phyloP scores from a whole-genome alignment of 768 basidiomycete species.

The Phaeotremella fagi region DNA sequence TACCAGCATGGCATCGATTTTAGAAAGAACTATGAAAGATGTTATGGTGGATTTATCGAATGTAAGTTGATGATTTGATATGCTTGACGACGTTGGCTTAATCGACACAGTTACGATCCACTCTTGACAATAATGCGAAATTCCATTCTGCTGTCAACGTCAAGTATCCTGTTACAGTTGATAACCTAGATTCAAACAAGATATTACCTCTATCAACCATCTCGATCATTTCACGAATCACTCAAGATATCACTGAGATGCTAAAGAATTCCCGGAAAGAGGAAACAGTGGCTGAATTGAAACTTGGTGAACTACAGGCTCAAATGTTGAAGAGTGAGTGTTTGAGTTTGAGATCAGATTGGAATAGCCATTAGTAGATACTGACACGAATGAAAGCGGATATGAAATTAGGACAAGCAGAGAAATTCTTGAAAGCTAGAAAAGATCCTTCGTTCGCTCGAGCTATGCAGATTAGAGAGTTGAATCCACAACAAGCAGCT shows the following conservation, averaged over 20 bases:
- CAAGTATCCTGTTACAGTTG: conserved; percentile 51
- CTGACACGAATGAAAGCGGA: conserved; percentile 54
- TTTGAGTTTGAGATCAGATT: too few species aligned
- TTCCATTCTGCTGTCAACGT: conserved; percentile 39
- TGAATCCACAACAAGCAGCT: conserved; percentile 85
- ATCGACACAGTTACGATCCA: too few species aligned
- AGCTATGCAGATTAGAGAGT: conserved; percentile 65
- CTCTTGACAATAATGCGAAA: conserved; percentile 51
- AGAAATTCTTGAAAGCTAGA: conserved; percentile 70
- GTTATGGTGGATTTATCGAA: conserved; percentile 58
- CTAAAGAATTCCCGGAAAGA: conserved; percentile 17
- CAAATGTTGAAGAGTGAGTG: conserved; percentile 44
- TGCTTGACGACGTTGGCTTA: conserved; percentile 48
- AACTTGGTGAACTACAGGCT: conserved; percentile 41
- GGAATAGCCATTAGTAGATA: too few species aligned
- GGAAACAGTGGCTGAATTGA: conserved; percentile 13
- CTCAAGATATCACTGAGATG: conserved; percentile 16
- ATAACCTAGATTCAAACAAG: conserved; percentile 59
- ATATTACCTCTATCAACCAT: conserved; percentile 53
- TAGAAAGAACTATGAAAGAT: conserved; percentile 53
- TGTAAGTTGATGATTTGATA: conserved; percentile 52
- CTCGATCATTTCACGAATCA: conserved; percentile 54
- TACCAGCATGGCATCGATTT: conserved; percentile 67
- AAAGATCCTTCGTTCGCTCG: conserved; percentile 73
- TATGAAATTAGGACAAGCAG: conserved; percentile 76